A percentile compares a stretch with the other conserved stretches of the same genome.
Evolutionary conservation across 805 yeast species (phyloP).

Genomic region (Saccharomycopsis oosterbeekiorum): DNA sequence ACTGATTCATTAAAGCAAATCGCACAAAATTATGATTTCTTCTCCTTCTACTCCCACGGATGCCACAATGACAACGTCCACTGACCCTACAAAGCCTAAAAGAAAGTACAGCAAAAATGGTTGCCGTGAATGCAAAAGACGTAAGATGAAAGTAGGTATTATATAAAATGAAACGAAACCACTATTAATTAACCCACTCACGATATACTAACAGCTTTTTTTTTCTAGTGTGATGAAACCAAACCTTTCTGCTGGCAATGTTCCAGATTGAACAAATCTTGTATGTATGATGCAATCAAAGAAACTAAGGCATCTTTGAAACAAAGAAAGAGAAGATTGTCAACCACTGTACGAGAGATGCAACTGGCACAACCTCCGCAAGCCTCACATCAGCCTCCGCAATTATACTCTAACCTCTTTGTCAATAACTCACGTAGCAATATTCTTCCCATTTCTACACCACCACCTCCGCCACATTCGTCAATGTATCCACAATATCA

Average conservation of each 20-base stretch:
- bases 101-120: slow-evolving; percentile 37
- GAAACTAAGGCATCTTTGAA: slow-evolving; percentile 26
- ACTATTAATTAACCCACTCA: not conserved
- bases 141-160: slow-evolving; percentile 29
- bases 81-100: slow-evolving; percentile 23
- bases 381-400: not conserved
- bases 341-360: not conserved
- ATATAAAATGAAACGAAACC: too few relatives aligned
- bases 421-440: not conserved
- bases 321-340: not conserved
- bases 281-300: slow-evolving; percentile 29
- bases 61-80: not conserved
- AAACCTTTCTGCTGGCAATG: slow-evolving; percentile 36
- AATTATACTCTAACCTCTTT: not conserved
- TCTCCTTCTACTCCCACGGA: not conserved
- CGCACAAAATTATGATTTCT: not conserved
- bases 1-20: not conserved
- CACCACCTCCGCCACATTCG: not conserved
- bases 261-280: slow-evolving; percentile 27
- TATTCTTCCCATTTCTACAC: not conserved
- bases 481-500: not conserved
- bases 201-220: not conserved
- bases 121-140: slow-evolving; percentile 35
- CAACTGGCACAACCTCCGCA: not conserved
- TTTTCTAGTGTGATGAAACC: slow-evolving; percentile 27